Base-by-base conservation (phyloP, 345 rosid species). In the Nephelium lappaceum region DNA sequence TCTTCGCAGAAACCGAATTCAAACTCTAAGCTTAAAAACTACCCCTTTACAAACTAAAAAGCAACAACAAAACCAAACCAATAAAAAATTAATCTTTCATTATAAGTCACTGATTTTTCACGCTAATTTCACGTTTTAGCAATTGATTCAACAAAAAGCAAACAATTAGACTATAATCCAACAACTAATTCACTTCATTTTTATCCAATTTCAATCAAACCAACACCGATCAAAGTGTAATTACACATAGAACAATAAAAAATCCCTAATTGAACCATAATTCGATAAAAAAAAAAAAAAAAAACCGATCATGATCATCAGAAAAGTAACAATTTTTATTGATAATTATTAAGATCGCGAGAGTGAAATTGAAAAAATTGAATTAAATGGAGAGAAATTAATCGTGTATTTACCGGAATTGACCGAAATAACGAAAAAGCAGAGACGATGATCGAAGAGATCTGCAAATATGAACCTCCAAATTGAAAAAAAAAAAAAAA, bases 351-450 rank as follows among this genome's bases (percentile, higher is more conserved):
- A 74, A 72, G 62, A 75, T 69, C 31, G 62, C 65, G 75, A 42
- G 38, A 67, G 51, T 75, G 14, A 36, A 74, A 67, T 12, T 39
- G 6, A 58, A 65, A 60, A 60, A n/a, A n/a, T 4, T 36, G 60
- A 60, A 74, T 70, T 71, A 69, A 69, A 76, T 62, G 24, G 24
- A 69, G 1, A 60, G 73, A 79, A 73, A 68, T 68, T 39, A 83
- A 74, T 65, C 43, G 36, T 72, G 77, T 19, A 72, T 73, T 81
- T 79, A 86, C 88, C 86, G 74, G 74, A 78, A 60, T 77, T 79
- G 38, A 27, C 77, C 67, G 76, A 80, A 79, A 68, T 81, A 45
- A 62, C 74, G 79, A 41, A 62, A 47, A 65, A 23, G 67, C 31
- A 57, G 63, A 60, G 64, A 60, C 63, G 27, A 55, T 9, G 61